Base-by-base conservation (phyloP, 108 stramenopile genomes). In the Pseudonitzschia pungens region DNA sequence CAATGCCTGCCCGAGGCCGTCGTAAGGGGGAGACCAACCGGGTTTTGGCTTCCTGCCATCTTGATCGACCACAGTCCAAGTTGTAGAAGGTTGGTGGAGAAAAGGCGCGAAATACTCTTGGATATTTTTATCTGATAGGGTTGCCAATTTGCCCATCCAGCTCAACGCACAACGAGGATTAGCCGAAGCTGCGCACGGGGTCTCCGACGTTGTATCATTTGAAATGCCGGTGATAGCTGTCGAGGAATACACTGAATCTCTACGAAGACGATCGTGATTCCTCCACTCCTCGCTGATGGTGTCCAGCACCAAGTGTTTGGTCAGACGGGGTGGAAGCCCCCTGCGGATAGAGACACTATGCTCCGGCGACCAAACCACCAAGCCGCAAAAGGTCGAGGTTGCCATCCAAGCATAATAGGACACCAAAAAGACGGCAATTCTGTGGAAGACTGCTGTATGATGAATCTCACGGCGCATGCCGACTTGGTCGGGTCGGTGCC, bases 391-490 rank as follows among this genome's bases (percentile, higher is more conserved):
- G 24, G 80, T 87, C 8, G 64, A 92, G 58, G 26, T 90, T 54
- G 42, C 42, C 42, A 43, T 11, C 42, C 42, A 43, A 43, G 42
- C 42, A 65, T 87, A 85, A 67, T 81, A 93, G 31, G 77, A 88
- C 31, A 86, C 74, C 33, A 89, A 68, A 83, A 85, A 89, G 0
- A 70, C 56, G 33, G 77, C 76, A 6, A 82, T 68, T 62, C 86
- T 84, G 55, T 93, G 92, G 81, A 84, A 84, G 0, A 78, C 83
- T 85, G 87, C 87, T 28, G 80, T 73, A 0, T 87, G 92, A 85
- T 93, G 92, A 24, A 93, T 83, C 56, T 85, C 87, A 65, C 89
- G 78, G 27, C 22, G 55, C 55, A 56, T 21, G 70, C 52, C 62
- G 63, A 77, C 55, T 27, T 56, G 7, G 26, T 14, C 55, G 14